Evolutionary conservation across 2,329 filamentous ascomycete species (phyloP).

Genomic region (Epichloe sylvatica): DNA sequence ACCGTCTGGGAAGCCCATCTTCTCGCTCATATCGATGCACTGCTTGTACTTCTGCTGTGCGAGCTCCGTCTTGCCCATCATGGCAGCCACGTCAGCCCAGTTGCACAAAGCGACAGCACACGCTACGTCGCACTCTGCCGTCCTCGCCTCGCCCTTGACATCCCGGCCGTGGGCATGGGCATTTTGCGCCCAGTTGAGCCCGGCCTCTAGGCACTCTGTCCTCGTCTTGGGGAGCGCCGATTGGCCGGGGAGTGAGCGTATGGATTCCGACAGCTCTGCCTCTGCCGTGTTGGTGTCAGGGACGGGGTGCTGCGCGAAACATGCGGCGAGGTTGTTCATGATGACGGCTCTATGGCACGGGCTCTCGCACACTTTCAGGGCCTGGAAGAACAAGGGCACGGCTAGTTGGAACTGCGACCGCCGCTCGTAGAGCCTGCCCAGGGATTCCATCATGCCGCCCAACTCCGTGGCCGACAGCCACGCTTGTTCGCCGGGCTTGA

Average conservation of each 20-base stretch:
- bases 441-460: constrained; percentile 59
- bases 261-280: constrained; percentile 15
- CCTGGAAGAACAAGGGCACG: constrained; percentile 74
- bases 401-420: constrained; percentile 67
- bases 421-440: constrained; percentile 63
- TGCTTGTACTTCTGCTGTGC: constrained; percentile 57
- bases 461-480: constrained; percentile 61
- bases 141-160: constrained; percentile 52
- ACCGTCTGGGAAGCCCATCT: constrained; percentile 37
- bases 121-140: constrained; percentile 67
- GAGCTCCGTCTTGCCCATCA: constrained; percentile 50
- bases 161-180: constrained; percentile 53
- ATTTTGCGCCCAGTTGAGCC: constrained; percentile 65
- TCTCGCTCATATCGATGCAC: constrained; percentile 46
- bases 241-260: constrained; percentile 14
- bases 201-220: constrained; percentile 51
- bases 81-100: constrained; percentile 68
- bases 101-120: constrained; percentile 80
- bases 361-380: constrained; percentile 51
- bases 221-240: constrained; percentile 31
- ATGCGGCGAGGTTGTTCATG: constrained; percentile 72
- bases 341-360: constrained; percentile 69
- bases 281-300: constrained; percentile 16
- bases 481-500: constrained; percentile 54
- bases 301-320: constrained; percentile 53